Conservation (phyloP, 495 filamentous ascomycete species). For the Entonaema liquescens region DNA sequence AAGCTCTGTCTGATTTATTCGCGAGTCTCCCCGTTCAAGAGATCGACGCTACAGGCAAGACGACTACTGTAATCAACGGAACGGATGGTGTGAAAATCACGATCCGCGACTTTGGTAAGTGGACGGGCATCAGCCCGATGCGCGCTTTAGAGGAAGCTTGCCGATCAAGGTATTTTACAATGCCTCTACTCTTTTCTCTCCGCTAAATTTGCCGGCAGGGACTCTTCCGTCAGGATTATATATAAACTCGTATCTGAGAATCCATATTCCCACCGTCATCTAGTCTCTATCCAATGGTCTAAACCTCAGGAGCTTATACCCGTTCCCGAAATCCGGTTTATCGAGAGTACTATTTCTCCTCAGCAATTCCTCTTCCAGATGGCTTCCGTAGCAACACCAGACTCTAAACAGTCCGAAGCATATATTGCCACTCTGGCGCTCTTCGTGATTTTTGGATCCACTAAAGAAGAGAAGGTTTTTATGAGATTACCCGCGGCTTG, state of each 20-base stretch:
- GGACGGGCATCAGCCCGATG: constrained; percentile 73
- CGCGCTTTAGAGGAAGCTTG: constrained; percentile 86
- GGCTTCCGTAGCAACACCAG: constrained; percentile 76
- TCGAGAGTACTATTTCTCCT: constrained; percentile 55
- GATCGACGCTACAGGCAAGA: constrained; percentile 63
- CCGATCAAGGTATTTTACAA: constrained; percentile 71
- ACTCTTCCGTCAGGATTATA: constrained; percentile 69
- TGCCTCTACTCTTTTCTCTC: background rate
- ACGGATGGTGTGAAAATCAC: constrained; percentile 61
- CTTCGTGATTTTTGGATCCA: constrained; percentile 79
- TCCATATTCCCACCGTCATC: constrained; percentile 76
- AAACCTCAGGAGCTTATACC: constrained; percentile 71
- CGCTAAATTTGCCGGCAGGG: constrained; percentile 57
- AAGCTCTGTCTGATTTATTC: constrained; percentile 67
- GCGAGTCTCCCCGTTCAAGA: constrained; percentile 74
- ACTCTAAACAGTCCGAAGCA: constrained; percentile 80
- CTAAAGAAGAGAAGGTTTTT: constrained; percentile 86
- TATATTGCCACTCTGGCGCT: constrained; percentile 84
- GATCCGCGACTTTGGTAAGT: constrained; percentile 86
- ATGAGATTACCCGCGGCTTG: constrained; percentile 79
- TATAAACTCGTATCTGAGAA: constrained; percentile 74
- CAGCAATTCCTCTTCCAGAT: constrained; percentile 69
- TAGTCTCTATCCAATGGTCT: constrained; percentile 80
- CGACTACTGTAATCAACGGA: constrained; percentile 59
- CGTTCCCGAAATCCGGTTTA: constrained; percentile 47